These are phyloP conservation scores for Talaromyces islandicus DNA, from an alignment of 2,329 filamentous ascomycete species.

Conservation along the genomic window DNA sequence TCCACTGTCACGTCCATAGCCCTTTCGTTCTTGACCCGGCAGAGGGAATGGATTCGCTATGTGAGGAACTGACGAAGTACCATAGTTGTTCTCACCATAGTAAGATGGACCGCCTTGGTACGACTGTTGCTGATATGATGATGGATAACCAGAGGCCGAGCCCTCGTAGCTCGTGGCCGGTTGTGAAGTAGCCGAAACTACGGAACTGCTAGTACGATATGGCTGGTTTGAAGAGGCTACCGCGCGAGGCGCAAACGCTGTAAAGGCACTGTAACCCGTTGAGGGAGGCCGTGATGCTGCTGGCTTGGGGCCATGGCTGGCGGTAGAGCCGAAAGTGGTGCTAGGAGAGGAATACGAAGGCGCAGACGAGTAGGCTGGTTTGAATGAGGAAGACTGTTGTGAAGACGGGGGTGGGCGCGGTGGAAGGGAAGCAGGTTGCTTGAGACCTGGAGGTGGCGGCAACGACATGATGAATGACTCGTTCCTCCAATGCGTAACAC, in stretches of 20 bases:
- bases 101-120: slow-evolving; percentile 33
- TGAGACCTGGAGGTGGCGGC: slow-evolving; percentile 74
- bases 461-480: slow-evolving; percentile 66
- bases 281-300: slow-evolving; percentile 4
- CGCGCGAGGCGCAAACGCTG: slow-evolving; percentile 55
- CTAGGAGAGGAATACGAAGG: slow-evolving; percentile 26
- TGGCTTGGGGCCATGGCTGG: slow-evolving; percentile 28
- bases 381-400: slow-evolving; percentile 36
- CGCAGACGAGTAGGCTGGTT: slow-evolving; percentile 48
- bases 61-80: slow-evolving; percentile 55
- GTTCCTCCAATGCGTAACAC: slow-evolving; percentile 25
- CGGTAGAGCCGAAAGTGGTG: slow-evolving; percentile 13
- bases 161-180: slow-evolving; percentile 22
- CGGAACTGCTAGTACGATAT: slow-evolving; percentile 32
- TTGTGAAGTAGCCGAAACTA: slow-evolving; percentile 31
- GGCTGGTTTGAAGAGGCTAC: slow-evolving; percentile 42
- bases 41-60: slow-evolving; percentile 77
- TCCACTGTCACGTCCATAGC: slow-evolving; percentile 32
- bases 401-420: slow-evolving; percentile 65
- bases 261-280: slow-evolving; percentile 41
- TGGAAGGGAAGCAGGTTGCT: slow-evolving; percentile 60
- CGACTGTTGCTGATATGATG: slow-evolving; percentile 33
- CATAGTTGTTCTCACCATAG: slow-evolving; percentile 39
- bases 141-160: slow-evolving; percentile 26
- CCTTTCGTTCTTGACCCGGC: slow-evolving; percentile 43